These are phyloP conservation scores for Lantana camara DNA, from an alignment of 257 asterid species.

Conservation along the genomic window DNA sequence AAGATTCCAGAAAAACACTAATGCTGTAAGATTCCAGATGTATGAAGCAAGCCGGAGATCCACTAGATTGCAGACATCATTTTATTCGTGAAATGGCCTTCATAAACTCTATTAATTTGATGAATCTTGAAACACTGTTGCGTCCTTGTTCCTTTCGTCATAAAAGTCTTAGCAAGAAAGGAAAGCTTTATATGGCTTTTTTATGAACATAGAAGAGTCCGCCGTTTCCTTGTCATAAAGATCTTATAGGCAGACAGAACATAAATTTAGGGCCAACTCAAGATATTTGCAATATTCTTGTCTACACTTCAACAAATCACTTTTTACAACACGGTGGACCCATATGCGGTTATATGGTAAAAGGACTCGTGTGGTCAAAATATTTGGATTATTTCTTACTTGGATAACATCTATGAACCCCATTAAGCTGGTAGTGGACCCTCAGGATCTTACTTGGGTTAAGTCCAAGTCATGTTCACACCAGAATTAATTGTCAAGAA, in stretches of 20 bases:
- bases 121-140: not conserved
- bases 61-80: slow-evolving; percentile 7
- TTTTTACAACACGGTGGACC: slow-evolving; percentile 9
- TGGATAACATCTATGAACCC: not conserved
- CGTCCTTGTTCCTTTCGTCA: not conserved
- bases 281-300: not conserved
- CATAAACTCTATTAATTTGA: not conserved
- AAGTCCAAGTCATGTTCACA: not conserved
- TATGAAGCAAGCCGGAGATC: slow-evolving; percentile 6
- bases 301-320: not conserved
- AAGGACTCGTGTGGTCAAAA: slow-evolving; percentile 7
- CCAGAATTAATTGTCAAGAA: not conserved
- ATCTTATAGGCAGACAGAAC: slow-evolving; percentile 10
- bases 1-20: not conserved
- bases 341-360: not conserved
- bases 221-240: slow-evolving; percentile 3
- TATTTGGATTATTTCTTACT: not conserved
- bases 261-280: not conserved
- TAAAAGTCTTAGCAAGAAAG: slow-evolving; percentile 9
- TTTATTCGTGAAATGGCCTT: not conserved
- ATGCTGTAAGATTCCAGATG: not conserved
- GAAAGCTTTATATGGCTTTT: slow-evolving; percentile 13
- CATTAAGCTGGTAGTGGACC: not conserved
- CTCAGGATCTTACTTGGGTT: not conserved
- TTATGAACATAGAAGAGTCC: slow-evolving; percentile 12